phyloP scores from a whole-genome alignment of 2,329 filamentous ascomycete species.

The Sporothrix luriei region DNA sequence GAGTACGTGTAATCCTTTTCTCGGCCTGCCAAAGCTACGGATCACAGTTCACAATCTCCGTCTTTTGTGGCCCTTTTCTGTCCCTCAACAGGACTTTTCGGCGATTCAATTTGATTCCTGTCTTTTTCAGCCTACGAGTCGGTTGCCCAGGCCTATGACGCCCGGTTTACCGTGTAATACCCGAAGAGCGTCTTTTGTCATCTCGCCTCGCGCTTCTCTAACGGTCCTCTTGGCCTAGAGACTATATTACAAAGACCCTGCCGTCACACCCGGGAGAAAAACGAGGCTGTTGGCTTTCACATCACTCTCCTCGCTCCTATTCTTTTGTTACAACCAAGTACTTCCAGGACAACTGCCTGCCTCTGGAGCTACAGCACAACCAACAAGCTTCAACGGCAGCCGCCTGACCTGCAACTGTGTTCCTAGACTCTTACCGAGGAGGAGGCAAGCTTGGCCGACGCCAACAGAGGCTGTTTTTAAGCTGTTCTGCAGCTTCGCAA shows the following conservation, averaged over 20 bases:
- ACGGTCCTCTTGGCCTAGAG: neutral
- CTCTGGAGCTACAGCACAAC: neutral
- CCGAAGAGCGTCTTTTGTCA: conserved; percentile 4
- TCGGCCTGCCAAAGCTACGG: neutral
- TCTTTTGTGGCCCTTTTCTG: neutral
- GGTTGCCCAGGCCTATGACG: conserved; percentile 21
- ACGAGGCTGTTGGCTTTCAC: neutral
- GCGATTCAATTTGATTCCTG: conserved; percentile 9
- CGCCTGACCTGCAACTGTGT: neutral
- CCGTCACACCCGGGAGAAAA: neutral
- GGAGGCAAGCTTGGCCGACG: neutral
- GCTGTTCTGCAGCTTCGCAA: conserved; percentile 25
- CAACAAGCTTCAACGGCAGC: conserved; percentile 6
- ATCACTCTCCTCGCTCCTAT: neutral
- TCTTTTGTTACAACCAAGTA: neutral
- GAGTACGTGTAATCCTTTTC: neutral
- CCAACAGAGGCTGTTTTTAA: neutral
- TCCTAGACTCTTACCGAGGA: neutral
- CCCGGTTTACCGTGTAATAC: conserved; percentile 16
- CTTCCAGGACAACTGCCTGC: neutral
- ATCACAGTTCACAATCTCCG: neutral
- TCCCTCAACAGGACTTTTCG: conserved; percentile 15
- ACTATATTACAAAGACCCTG: conserved; percentile 10
- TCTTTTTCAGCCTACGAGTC: conserved; percentile 2
- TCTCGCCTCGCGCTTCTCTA: conserved; percentile 18